Evolutionary conservation across 345 rosid species (phyloP).

Genomic region (Gossypium herbaceum): DNA sequence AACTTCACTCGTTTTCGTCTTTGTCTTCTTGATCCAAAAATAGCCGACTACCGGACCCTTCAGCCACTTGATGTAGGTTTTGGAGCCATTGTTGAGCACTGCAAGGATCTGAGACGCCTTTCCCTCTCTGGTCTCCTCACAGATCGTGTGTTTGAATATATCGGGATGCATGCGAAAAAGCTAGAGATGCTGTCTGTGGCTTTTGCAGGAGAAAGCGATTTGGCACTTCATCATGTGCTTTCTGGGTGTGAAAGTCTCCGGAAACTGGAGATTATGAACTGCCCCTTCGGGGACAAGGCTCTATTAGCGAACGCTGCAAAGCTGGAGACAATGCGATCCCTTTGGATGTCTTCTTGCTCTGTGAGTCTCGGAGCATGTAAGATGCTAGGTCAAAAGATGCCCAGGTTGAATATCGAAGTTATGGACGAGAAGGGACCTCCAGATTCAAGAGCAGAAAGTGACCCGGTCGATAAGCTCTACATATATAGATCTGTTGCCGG

Average conservation of each 20-base stretch:
- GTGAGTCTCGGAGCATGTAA: conserved; percentile 89
- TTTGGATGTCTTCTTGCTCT: conserved; percentile 98
- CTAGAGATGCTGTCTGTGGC: conserved; percentile 93
- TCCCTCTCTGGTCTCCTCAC: conserved; percentile 89
- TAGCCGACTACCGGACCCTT: conserved; percentile 64
- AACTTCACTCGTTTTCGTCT: conserved; percentile 78
- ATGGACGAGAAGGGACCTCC: conserved; percentile 75
- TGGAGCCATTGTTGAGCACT: conserved; percentile 81
- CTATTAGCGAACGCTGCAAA: conserved; percentile 81
- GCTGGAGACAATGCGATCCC: conserved; percentile 99
- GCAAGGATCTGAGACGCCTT: conserved; percentile 77
- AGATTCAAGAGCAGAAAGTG: conserved; percentile 53
- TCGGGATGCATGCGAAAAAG: conserved; percentile 71
- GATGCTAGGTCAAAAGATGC: conserved; percentile 77
- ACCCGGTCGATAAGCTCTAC: conserved; percentile 81
- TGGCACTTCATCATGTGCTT: conserved; percentile 78
- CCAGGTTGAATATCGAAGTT: conserved; percentile 80
- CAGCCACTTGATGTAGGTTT: conserved; percentile 90
- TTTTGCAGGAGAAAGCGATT: conserved; percentile 89
- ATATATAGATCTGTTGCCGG: conserved; percentile 77
- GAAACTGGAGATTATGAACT: conserved; percentile 89
- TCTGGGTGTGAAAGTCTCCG: conserved; percentile 80
- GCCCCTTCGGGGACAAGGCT: conserved; percentile 89
- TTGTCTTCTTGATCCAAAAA: conserved; percentile 75
- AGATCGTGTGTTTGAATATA: conserved; percentile 72